These are phyloP conservation scores for Ormosia semicastrata DNA, from an alignment of 306 rosid genomes.

Conservation along the genomic window DNA sequence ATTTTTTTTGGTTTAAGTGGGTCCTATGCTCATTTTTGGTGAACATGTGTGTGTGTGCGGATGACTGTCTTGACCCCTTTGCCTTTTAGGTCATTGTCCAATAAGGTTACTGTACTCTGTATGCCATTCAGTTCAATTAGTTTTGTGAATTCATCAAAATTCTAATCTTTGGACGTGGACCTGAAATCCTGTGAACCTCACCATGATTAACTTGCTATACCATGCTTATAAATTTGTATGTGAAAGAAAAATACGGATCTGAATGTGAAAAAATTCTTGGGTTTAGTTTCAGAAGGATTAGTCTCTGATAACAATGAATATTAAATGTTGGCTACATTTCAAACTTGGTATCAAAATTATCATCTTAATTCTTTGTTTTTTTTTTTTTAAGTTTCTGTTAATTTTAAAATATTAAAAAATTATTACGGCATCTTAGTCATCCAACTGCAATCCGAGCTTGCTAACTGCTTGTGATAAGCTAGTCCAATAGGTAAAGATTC, in stretches of 20 bases:
- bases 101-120: not conserved
- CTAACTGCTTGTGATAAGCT: slow-evolving; percentile 8
- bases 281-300: not conserved
- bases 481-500: not conserved
- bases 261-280: not conserved
- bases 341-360: not conserved
- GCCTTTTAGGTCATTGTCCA: not conserved
- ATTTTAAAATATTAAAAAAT: not conserved
- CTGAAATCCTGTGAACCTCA: not conserved
- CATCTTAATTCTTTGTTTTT: not conserved
- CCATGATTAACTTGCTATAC: not conserved
- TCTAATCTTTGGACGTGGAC: not conserved
- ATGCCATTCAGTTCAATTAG: not conserved
- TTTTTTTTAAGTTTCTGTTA: not conserved
- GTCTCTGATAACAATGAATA: not conserved
- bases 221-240: not conserved
- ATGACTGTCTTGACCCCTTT: not conserved
- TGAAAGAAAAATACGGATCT: not conserved
- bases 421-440: not conserved
- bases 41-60: not conserved
- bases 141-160: not conserved
- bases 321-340: not conserved
- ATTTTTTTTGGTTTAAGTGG: slow-evolving; percentile 1
- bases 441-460: not conserved
- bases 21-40: not conserved